Conservation (phyloP, 2,329 filamentous ascomycete genomes). For the Neopestalotiopsis rosae region DNA sequence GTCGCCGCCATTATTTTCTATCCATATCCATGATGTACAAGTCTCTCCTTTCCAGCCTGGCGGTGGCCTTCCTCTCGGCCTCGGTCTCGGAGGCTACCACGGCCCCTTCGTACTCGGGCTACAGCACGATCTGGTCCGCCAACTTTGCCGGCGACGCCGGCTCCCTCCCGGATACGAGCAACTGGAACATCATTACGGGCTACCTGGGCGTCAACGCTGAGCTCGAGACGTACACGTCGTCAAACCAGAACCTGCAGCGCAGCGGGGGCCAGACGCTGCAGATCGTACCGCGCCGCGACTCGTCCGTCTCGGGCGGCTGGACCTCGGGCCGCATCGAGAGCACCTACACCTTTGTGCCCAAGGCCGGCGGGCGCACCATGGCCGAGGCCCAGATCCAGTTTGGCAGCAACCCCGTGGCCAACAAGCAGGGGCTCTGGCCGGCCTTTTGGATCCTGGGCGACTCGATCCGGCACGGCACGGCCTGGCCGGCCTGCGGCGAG, state of each 20-base stretch:
- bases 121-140: conserved; percentile 10
- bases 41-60: conserved; percentile 9
- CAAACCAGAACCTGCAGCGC: conserved; percentile 20
- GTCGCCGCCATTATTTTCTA: not conserved
- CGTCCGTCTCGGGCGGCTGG: conserved; percentile 35
- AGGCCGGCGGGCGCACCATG: conserved; percentile 41
- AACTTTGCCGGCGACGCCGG: conserved; percentile 14
- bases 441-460: conserved; percentile 52
- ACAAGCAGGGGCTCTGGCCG: conserved; percentile 49
- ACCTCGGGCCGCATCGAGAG: conserved; percentile 52
- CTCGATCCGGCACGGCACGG: conserved; percentile 42
- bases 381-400: conserved; percentile 46
- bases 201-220: conserved; percentile 23
- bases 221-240: conserved; percentile 22
- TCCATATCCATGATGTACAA: not conserved
- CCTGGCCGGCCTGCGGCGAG: conserved; percentile 50
- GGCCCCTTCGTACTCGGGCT: conserved; percentile 17
- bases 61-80: conserved; percentile 7
- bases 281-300: conserved; percentile 21
- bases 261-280: conserved; percentile 23
- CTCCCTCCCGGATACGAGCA: conserved; percentile 3
- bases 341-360: conserved; percentile 38
- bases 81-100: conserved; percentile 10
- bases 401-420: conserved; percentile 29
- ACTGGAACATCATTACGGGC: conserved; percentile 21